Percentiles rank a stretch among this genome's conserved stretches.
Evolutionary conservation across 129 eudicot species (phyloP).

Genomic region (Glebionis coronaria): DNA sequence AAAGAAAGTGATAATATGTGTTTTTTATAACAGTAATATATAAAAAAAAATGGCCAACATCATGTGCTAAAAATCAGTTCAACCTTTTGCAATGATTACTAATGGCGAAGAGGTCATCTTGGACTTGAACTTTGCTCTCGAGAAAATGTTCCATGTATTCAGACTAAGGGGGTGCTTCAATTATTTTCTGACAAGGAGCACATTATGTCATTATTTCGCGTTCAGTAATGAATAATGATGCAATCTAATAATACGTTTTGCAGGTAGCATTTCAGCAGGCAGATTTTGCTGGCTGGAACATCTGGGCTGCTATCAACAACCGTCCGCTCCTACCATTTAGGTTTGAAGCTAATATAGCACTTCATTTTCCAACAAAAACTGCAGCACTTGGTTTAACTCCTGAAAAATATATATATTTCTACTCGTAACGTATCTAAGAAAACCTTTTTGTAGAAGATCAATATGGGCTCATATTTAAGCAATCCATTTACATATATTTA

Average conservation of each 20-base stretch:
- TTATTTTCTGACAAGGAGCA: neutral
- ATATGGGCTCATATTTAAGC: neutral
- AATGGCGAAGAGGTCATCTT: neutral
- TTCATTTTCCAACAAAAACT: neutral
- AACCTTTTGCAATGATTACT: too few species aligned
- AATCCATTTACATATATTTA: neutral
- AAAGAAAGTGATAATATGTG: too few species aligned
- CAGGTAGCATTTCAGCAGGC: slow-evolving; percentile 99
- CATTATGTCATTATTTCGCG: slow-evolving; percentile 1
- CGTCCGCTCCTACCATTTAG: slow-evolving; percentile 93
- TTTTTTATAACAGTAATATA: too few species aligned
- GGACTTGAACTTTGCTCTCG: neutral
- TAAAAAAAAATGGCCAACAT: too few species aligned
- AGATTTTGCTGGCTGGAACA: slow-evolving; percentile 98
- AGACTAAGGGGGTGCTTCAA: neutral
- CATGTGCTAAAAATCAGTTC: too few species aligned
- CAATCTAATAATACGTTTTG: neutral
- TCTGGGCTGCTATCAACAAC: slow-evolving; percentile 96
- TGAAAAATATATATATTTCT: neutral
- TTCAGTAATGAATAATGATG: neutral
- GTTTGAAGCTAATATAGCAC: slow-evolving; percentile 32
- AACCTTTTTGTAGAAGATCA: slow-evolving; percentile 5
- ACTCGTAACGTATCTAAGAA: neutral
- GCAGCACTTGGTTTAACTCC: neutral
- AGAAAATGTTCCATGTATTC: neutral